Conservation (phyloP, 805 yeast species). For the Vanderwaltozyma verrucispora region DNA sequence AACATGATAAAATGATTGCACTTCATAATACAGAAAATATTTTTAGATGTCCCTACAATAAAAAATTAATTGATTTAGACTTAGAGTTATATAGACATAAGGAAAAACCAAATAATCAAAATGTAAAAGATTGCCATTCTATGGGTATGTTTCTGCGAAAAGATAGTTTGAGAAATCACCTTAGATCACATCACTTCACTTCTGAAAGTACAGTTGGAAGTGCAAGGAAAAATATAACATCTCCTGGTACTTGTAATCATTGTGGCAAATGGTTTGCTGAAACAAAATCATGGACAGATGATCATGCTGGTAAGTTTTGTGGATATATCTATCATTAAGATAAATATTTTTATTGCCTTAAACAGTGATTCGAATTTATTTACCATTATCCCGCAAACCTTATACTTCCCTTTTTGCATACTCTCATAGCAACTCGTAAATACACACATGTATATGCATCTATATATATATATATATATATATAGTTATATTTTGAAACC, state of each 20-base stretch:
- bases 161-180: conserved; percentile 83
- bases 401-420: no score
- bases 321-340: conserved; percentile 18
- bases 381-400: no score
- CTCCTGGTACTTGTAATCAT: conserved; percentile 63
- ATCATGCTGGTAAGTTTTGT: conserved; percentile 47
- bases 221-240: conserved; percentile 14
- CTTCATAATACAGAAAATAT: conserved; percentile 16
- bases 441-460: no score
- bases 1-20: background rate
- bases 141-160: conserved; percentile 80
- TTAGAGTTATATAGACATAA: conserved; percentile 16
- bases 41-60: conserved; percentile 65
- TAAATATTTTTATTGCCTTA: no score
- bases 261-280: conserved; percentile 54
- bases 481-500: no score
- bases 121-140: conserved; percentile 45
- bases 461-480: no score
- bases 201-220: conserved; percentile 53
- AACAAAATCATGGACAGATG: conserved; percentile 69
- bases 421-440: no score
- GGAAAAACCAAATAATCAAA: background rate
- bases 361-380: no score
- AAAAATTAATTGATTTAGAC: conserved; percentile 18
- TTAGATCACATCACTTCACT: conserved; percentile 77